Base-by-base conservation (phyloP, 352 stramenopile genomes). In the Globisporangium alternatum region DNA sequence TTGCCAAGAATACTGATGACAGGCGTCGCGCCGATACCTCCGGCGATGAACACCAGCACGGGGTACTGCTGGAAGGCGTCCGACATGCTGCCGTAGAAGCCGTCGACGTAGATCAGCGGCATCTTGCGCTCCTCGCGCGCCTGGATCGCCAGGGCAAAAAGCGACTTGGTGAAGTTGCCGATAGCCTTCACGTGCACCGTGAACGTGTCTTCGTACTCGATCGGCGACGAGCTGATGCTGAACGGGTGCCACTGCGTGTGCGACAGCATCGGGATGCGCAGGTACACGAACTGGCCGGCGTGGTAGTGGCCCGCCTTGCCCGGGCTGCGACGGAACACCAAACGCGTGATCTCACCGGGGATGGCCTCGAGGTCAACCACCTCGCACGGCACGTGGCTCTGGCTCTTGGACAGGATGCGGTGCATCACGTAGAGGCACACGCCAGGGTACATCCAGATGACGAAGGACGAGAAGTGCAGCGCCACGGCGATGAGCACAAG, bases 1-100 rank as follows among this genome's bases (percentile, higher is more conserved):
- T 97, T 91, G 57, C 89, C 88, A 12, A 97, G 59, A 37, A 97
- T 85, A 51, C 83, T 95, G 52, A 97, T 91, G 41, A 97, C 79
- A 7, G 91, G 91, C 1, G 91, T 98, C 7, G 89, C 79, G 22
- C 91, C 90, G 56, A 98, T 96, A 59, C 91, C 91, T 75, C 86
- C 86, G 37, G 80, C 81, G 13, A 94, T 71, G 45, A 94, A 88
- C 33, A 94, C 82, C 0, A 94, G 78, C 65, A 83, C 80, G 0
- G 81, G 80, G 69, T 92, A 94, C 58, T 92, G 80, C 70, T 92
- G 80, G 63, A 92, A 92, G 48, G 89, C 81, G 48, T 92, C 77
- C 30, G 86, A 90, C 79, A 91, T 91, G 51, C 90, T 89, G 58
- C 84, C 86, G 70, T 93, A 93, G 66, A 89, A 91, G 0, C 86